Conservation (phyloP, 2,329 filamentous ascomycete genomes). For the Dactylellina drechsleri region DNA sequence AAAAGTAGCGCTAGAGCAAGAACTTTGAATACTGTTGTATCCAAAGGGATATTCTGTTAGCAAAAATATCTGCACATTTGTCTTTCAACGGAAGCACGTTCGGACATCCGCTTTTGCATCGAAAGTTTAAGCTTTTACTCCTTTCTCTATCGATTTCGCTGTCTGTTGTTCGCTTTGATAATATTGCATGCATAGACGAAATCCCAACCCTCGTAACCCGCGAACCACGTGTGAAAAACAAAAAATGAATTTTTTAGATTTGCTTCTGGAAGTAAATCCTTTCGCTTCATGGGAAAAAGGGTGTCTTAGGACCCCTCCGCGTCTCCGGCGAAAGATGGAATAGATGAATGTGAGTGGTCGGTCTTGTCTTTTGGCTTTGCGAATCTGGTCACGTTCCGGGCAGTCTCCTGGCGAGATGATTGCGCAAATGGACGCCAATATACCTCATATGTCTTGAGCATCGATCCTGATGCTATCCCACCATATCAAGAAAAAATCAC, state of each 20-base stretch:
- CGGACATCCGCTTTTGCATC: no score
- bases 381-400: slow-evolving; percentile 3
- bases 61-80: no score
- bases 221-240: slow-evolving; percentile 5
- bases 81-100: no score
- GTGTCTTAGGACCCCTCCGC: neutral
- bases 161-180: no score
- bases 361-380: no score
- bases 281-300: neutral
- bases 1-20: no score
- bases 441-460: slow-evolving; percentile 1
- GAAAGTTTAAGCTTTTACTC: no score
- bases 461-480: neutral
- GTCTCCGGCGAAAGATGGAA: neutral
- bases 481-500: neutral
- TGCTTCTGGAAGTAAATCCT: slow-evolving; percentile 5
- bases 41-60: no score
- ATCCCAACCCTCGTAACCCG: neutral
- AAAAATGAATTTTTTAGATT: neutral
- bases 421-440: slow-evolving; percentile 8
- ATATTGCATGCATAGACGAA: neutral
- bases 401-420: slow-evolving; percentile 8
- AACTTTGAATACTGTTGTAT: no score
- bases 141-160: no score
- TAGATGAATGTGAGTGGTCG: no score